These are phyloP conservation scores for Sordariomycetes sp. DNA, from an alignment of 2,329 filamentous ascomycete genomes.

Conservation along the genomic window DNA sequence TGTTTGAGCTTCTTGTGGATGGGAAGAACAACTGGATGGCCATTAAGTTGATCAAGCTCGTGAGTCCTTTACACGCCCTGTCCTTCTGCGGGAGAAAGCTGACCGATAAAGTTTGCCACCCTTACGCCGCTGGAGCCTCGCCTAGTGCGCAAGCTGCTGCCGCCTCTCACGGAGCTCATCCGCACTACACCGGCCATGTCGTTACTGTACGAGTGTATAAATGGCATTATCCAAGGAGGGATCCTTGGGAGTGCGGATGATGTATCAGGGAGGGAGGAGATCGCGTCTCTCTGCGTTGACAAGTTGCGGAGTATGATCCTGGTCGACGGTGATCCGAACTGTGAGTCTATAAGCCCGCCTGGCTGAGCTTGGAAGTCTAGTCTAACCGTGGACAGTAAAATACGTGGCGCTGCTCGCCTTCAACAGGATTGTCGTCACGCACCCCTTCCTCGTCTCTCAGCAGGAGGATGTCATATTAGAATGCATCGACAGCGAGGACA, in stretches of 20 bases:
- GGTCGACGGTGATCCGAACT: conserved; percentile 84
- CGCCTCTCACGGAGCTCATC: conserved; percentile 85
- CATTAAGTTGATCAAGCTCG: conserved; percentile 96
- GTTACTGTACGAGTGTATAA: conserved; percentile 96
- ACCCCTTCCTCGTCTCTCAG: conserved; percentile 77
- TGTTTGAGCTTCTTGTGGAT: conserved; percentile 88
- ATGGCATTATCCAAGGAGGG: conserved; percentile 93
- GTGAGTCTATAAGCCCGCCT: conserved; percentile 39
- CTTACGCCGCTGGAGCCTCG: conserved; percentile 87
- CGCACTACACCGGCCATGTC: conserved; percentile 96
- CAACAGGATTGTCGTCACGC: conserved; percentile 84
- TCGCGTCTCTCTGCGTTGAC: conserved; percentile 82
- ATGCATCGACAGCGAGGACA: conserved; percentile 90
- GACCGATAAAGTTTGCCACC: conserved; percentile 64
- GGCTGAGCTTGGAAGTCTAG: background rate
- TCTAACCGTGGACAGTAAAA: conserved; percentile 56
- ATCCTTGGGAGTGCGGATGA: conserved; percentile 79
- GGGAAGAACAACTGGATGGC: conserved; percentile 99
- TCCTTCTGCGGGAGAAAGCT: background rate
- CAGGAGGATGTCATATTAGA: conserved; percentile 95
- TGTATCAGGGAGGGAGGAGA: conserved; percentile 74
- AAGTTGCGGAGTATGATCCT: conserved; percentile 93
- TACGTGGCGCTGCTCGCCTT: conserved; percentile 93
- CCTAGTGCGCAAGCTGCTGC: conserved; percentile 80
- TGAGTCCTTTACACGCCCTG: conserved; percentile 28